Evolutionary conservation across 768 basidiomycete genomes (phyloP).

Genomic region (Clavulina sp.): DNA sequence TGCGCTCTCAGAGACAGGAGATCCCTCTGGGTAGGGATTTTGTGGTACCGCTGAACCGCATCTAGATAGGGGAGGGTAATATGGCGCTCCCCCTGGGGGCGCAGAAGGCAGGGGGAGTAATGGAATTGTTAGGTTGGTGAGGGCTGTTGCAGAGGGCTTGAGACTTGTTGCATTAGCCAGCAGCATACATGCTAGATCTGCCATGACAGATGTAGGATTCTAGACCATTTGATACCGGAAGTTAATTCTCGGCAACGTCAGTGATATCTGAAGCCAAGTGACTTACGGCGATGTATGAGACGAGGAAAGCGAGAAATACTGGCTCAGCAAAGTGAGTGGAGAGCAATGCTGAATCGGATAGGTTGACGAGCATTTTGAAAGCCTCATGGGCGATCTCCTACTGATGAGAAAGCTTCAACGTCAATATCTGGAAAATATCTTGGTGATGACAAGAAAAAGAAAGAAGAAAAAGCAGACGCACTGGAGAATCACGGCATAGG

Average conservation of each 20-base stretch:
- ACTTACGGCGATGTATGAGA: constrained; percentile 77
- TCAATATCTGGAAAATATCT: neutral
- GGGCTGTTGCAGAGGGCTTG: constrained; percentile 39
- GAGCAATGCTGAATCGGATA: constrained; percentile 67
- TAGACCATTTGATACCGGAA: constrained; percentile 17
- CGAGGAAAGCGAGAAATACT: constrained; percentile 60
- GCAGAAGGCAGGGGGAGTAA: constrained; percentile 34
- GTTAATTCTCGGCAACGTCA: neutral
- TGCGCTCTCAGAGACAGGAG: constrained; percentile 35
- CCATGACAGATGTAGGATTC: constrained; percentile 82
- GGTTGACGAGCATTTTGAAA: constrained; percentile 81
- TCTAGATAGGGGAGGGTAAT: constrained; percentile 60
- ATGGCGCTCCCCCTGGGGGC: constrained; percentile 24
- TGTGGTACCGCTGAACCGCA: constrained; percentile 66
- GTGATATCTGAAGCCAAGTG: neutral
- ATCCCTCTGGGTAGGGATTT: constrained; percentile 45
- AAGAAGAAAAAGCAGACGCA: constrained; percentile 21
- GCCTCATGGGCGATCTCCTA: constrained; percentile 89
- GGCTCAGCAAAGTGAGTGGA: constrained; percentile 48
- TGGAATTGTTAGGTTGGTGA: constrained; percentile 49
- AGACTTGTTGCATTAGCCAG: constrained; percentile 85
- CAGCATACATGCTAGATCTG: constrained; percentile 93
- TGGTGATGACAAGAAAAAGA: neutral
- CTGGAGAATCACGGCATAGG: constrained; percentile 78
- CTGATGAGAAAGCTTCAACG: constrained; percentile 11